Conservation (phyloP, 225 moss, liverwort and hornwort species). For the Neckera pumila region DNA sequence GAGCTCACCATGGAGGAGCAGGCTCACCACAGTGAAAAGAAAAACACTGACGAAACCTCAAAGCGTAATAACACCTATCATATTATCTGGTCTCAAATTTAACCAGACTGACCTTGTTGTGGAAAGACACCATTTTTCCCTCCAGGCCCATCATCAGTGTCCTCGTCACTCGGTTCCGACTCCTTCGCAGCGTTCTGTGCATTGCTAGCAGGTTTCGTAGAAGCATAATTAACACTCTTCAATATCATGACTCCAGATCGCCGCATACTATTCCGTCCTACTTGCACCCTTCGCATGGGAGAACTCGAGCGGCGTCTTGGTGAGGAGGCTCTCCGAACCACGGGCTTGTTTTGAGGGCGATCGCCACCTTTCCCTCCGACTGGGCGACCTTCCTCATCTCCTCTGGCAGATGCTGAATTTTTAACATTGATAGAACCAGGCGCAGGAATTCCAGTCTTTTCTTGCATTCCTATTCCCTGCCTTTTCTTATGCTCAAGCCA, state of each 20-base stretch:
- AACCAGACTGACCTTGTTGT: slow-evolving; percentile 23
- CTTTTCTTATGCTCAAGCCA: slow-evolving; percentile 26
- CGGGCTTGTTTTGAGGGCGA: slow-evolving; percentile 26
- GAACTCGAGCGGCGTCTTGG: slow-evolving; percentile 83
- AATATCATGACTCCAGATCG: slow-evolving; percentile 78
- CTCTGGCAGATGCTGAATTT: slow-evolving; percentile 1
- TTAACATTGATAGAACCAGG: not conserved
- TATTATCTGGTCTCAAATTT: not conserved
- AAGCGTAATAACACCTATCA: not conserved
- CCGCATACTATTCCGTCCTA: slow-evolving; percentile 70
- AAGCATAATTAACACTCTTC: slow-evolving; percentile 70
- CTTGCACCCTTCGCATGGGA: slow-evolving; percentile 82
- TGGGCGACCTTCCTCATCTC: slow-evolving; percentile 24
- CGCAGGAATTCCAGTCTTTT: not conserved
- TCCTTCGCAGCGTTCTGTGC: slow-evolving; percentile 7
- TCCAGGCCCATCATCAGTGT: slow-evolving; percentile 33
- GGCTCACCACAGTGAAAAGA: not conserved
- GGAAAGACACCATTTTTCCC: slow-evolving; percentile 21
- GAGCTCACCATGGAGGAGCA: not conserved
- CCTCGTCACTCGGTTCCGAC: slow-evolving; percentile 61
- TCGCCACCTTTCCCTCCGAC: slow-evolving; percentile 20
- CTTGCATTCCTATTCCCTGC: slow-evolving; percentile 17
- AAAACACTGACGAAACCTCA: not conserved
- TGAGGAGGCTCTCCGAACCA: slow-evolving; percentile 61
- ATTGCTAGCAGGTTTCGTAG: slow-evolving; percentile 47